Percentiles rank a stretch among this genome's conserved stretches.
These are phyloP conservation scores for Coffea eugenioides DNA, from an alignment of 257 asterid genomes.

Conservation along the genomic window DNA sequence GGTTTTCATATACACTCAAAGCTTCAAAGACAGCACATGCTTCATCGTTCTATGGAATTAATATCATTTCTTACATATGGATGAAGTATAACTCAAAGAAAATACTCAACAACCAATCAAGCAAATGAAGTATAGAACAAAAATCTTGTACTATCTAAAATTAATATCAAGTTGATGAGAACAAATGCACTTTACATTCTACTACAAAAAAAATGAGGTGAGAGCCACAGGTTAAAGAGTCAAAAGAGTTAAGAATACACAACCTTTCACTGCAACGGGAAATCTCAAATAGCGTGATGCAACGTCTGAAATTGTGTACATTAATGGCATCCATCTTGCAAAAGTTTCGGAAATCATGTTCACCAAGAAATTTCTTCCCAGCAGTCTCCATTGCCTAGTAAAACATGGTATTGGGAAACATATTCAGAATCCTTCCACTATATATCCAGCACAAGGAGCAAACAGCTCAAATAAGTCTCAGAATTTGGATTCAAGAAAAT, in stretches of 20 bases:
- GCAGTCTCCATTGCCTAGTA: slow-evolving; percentile 84
- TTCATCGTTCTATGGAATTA: neutral
- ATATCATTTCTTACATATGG: neutral
- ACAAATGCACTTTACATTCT: neutral
- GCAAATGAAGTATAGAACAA: neutral
- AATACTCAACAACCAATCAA: neutral
- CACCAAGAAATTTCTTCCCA: slow-evolving; percentile 76
- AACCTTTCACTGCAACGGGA: slow-evolving; percentile 73
- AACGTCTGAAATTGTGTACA: slow-evolving; percentile 79
- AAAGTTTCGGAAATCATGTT: slow-evolving; percentile 95
- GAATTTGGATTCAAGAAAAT: slow-evolving; percentile 11
- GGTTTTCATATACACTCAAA: slow-evolving; percentile 1
- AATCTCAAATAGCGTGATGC: slow-evolving; percentile 58
- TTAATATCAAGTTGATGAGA: too few species aligned
- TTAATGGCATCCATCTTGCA: slow-evolving; percentile 97
- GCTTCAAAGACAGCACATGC: neutral
- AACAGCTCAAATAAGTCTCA: neutral
- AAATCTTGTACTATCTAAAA: too few species aligned
- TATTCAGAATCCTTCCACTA: slow-evolving; percentile 9
- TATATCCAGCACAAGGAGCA: neutral
- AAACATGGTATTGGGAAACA: slow-evolving; percentile 12
- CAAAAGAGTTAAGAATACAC: neutral
- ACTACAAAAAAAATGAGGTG: neutral
- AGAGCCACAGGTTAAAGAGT: neutral
- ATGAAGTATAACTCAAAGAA: too few species aligned